Percentiles rank a stretch among this genome's conserved stretches.
Evolutionary conservation across 345 rosid species (phyloP).

Genomic region (Turritis glabra): DNA sequence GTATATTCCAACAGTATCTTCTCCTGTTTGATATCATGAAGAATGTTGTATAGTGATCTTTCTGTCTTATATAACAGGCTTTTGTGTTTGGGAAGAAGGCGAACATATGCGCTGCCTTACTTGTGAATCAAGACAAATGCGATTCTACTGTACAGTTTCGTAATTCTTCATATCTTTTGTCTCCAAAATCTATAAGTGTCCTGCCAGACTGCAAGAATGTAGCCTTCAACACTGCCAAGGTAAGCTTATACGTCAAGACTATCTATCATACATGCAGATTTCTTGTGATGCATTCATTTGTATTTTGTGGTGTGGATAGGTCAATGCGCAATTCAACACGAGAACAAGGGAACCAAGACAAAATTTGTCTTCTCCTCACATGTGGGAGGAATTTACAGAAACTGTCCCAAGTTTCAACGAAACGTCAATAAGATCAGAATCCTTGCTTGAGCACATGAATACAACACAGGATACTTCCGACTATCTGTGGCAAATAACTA

Average conservation of each 20-base stretch:
- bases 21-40: constrained; percentile 5
- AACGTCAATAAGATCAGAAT: constrained; percentile 52
- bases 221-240: constrained; percentile 76
- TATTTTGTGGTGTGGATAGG: constrained; percentile 43
- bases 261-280: constrained; percentile 10
- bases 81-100: constrained; percentile 51
- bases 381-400: constrained; percentile 66
- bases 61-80: constrained; percentile 48
- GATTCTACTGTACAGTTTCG: constrained; percentile 45
- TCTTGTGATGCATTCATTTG: constrained; percentile 15
- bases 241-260: constrained; percentile 23
- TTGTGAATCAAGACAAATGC: constrained; percentile 50
- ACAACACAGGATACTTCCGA: constrained; percentile 76
- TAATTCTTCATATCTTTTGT: constrained; percentile 53
- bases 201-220: constrained; percentile 74
- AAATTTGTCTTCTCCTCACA: constrained; percentile 40
- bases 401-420: constrained; percentile 48
- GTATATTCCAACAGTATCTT: constrained; percentile 25
- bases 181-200: constrained; percentile 66
- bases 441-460: constrained; percentile 63
- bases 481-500: constrained; percentile 76
- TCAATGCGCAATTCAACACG: constrained; percentile 47
- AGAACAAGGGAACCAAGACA: constrained; percentile 49
- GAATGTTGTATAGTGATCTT: constrained; percentile 9
- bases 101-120: constrained; percentile 65